A percentile compares a stretch with the other conserved stretches of the same genome.
These are phyloP conservation scores for Dichotomocladium elegans DNA, from an alignment of 371 early-diverging fungal genomes.

Conservation along the genomic window DNA sequence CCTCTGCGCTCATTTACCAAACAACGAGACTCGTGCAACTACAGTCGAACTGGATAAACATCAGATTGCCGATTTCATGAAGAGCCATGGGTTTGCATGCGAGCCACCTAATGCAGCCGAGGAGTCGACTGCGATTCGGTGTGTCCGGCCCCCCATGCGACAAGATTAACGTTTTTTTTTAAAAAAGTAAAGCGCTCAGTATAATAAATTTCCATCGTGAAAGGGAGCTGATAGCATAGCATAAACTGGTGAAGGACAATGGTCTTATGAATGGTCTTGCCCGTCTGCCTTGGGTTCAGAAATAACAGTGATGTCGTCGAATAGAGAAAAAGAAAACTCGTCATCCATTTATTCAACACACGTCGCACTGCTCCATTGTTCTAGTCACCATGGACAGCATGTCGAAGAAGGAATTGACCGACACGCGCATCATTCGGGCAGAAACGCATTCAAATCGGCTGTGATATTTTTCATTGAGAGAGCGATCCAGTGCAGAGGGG, in stretches of 20 bases:
- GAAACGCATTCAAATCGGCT: conserved; percentile 42
- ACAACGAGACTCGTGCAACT: conserved; percentile 9
- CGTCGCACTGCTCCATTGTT: conserved; percentile 39
- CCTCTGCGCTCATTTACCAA: conserved; percentile 6
- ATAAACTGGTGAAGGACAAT: no score
- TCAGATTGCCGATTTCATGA: conserved; percentile 15
- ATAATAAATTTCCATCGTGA: no score
- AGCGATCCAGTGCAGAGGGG: neutral
- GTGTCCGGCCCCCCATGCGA: conserved; percentile 1
- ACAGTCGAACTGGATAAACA: conserved; percentile 6
- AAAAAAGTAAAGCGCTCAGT: no score
- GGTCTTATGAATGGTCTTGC: no score
- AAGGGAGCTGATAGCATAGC: no score
- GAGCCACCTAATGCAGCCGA: conserved; percentile 1
- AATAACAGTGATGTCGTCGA: no score
- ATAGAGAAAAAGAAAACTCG: no score
- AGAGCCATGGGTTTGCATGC: conserved; percentile 15
- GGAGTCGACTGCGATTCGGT: conserved; percentile 3
- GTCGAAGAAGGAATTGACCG: conserved; percentile 48
- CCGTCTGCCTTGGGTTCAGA: no score
- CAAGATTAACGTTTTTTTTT: neutral
- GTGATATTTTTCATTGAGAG: conserved; percentile 1
- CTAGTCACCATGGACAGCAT: conserved; percentile 46
- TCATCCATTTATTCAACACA: no score
- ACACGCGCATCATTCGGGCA: conserved; percentile 44